Base-by-base conservation (phyloP, 768 basidiomycete genomes). In the Mycena floridula region DNA sequence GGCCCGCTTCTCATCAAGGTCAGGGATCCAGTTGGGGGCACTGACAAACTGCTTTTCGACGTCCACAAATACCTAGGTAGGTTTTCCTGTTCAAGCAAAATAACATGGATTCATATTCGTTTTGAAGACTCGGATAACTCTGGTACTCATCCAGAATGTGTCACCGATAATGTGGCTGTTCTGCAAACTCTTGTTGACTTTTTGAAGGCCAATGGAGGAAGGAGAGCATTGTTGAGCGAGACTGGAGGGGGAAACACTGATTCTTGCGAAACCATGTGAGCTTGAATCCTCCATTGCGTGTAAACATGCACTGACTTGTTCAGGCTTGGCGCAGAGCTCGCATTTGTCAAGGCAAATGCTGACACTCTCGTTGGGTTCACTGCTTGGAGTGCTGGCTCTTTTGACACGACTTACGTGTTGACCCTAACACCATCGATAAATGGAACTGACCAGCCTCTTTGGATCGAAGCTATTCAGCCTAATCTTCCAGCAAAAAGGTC, bases 31-130 rank as follows among this genome's bases (percentile, higher is more conserved):
- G 66, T 67, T 45, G 69, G 73, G 12, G 64, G 60, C 23, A 65
- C 44, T 7, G 62, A 48, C 45, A 70, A 69, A 48, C 64, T 81
- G 25, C 58, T 81, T 46, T 71, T 82, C 48, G 80, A 82, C 52
- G 76, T 79, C 7, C 80, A 81, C 66, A 74, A 76, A 56, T 82
- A 82, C 59, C 70, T 77, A 40, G 80, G n/a, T n/a, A n/a, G n/a
- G n/a, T n/a, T n/a, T n/a, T n/a, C n/a, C n/a, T n/a, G n/a, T n/a
- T n/a, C n/a, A n/a, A n/a, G n/a, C n/a, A n/a, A n/a, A n/a, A n/a
- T n/a, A n/a, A n/a, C n/a, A n/a, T n/a, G n/a, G n/a, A n/a, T n/a
- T n/a, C n/a, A n/a, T n/a, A n/a, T n/a, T n/a, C n/a, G n/a, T n/a
- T n/a, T n/a, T n/a, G 70, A 57, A 64, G 62, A 32, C 51, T 50